Evolutionary conservation across 768 basidiomycete species (phyloP), one percentile per base, ranked within the genome.

Genomic region (Lactarius sp.): DNA sequence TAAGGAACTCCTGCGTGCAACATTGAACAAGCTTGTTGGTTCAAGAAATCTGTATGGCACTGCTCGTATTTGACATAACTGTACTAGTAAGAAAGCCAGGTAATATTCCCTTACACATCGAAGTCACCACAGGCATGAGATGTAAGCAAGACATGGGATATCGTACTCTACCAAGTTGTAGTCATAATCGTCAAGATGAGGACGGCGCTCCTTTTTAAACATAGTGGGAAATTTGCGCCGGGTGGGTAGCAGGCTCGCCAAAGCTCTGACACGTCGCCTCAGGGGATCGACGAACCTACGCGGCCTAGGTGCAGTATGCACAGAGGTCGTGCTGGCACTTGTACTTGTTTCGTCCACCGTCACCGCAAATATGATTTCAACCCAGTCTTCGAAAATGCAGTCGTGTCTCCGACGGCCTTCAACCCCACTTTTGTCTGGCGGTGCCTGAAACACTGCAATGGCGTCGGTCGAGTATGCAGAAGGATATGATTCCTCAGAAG

Each of bases 71-170:
- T 22, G 37, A 61, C 47, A 50, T 49, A 41, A 64, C 12, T 4
- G 4, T 49, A 50, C 20, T 53, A 16, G 9, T 6, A 42, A n/a
- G 18, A 54, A 22, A 7, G 47, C 20, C 37, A 49, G 27, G 8
- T 34, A 53, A 49, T 34, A 36, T 33, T 22, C 47, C 18, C 20
- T 12, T 3, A 39, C 34, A 10, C 33, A 22, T 50, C 22, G 3
- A 34, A 49, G 41, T 52, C 22, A 65, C 64, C 64, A 46, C 37
- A 65, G 6, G 37, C 64, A 65, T 0, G 64, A 52, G 22, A 65
- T 52, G 39, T 65, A 65, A 8, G 64, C 64, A 39, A 65, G 64
- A 42, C 64, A 65, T 52, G 64, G 64, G 18, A 65, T 65, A 20
- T 60, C 64, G 27, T 56, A 52, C 13, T 65, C 53, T 4, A 39